phyloP scores from a whole-genome alignment of 1,284 basidiomycete genomes.

The Sanghuangporus baumii region DNA sequence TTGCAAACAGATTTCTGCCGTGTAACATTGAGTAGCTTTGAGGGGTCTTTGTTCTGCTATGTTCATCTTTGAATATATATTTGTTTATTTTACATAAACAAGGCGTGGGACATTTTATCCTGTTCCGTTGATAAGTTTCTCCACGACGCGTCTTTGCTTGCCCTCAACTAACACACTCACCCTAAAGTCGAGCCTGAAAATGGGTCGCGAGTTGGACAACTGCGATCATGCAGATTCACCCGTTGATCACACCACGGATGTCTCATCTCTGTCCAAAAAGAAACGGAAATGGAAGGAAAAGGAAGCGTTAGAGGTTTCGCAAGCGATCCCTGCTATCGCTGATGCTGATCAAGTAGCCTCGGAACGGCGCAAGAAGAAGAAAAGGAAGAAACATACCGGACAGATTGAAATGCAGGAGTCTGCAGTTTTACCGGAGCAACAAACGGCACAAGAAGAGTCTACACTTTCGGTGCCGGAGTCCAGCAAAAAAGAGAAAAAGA shows the following conservation, averaged over 20 bases:
- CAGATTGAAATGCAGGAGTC: slow-evolving; percentile 27
- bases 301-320: slow-evolving; percentile 21
- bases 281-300: slow-evolving; percentile 21
- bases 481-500: slow-evolving; percentile 29
- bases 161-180: slow-evolving; percentile 31
- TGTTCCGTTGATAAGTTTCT: neutral
- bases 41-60: too few species aligned
- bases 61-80: neutral
- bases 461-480: neutral
- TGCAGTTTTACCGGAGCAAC: neutral
- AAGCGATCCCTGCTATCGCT: slow-evolving; percentile 8
- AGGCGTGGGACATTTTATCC: neutral
- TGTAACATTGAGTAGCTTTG: too few species aligned
- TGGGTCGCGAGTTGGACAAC: slow-evolving; percentile 29
- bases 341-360: slow-evolving; percentile 15
- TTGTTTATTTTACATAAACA: neutral
- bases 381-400: slow-evolving; percentile 37
- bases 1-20: too few species aligned
- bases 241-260: slow-evolving; percentile 27
- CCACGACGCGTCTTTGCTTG: slow-evolving; percentile 24
- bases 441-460: neutral
- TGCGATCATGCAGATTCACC: slow-evolving; percentile 33
- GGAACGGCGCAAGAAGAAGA: slow-evolving; percentile 20
- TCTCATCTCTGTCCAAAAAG: slow-evolving; percentile 28
- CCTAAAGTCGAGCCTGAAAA: slow-evolving; percentile 28